Evolutionary conservation across 75 land plant genomes (phyloP).

Genomic region (Adiantum capillusveneris): DNA sequence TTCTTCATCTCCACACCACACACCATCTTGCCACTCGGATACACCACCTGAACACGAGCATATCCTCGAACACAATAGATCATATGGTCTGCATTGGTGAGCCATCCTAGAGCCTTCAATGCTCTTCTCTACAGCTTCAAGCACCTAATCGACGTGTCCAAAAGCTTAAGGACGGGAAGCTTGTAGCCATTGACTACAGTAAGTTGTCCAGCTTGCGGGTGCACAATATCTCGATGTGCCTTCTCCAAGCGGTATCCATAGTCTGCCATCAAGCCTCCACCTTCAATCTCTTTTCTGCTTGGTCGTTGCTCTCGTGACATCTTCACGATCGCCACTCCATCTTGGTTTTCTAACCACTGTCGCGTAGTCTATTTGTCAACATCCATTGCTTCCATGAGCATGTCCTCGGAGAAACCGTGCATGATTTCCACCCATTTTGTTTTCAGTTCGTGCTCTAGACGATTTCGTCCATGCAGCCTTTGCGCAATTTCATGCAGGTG

Average conservation of each 20-base stretch:
- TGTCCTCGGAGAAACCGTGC: constrained; percentile 1
- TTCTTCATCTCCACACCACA: background rate
- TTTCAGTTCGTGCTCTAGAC: background rate
- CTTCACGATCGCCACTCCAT: background rate
- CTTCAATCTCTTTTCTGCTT: background rate
- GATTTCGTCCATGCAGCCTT: no score
- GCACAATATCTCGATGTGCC: background rate
- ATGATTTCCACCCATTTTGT: background rate
- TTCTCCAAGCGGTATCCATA: background rate
- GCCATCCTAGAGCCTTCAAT: background rate
- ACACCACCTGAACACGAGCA: background rate
- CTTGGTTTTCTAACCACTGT: background rate
- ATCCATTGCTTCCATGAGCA: background rate
- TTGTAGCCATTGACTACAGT: background rate
- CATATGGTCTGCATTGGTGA: background rate
- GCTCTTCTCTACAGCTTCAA: background rate
- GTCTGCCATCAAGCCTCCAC: background rate
- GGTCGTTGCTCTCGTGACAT: background rate
- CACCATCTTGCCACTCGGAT: background rate
- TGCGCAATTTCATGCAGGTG: no score
- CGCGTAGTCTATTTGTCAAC: background rate
- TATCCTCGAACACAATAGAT: background rate
- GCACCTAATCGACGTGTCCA: background rate
- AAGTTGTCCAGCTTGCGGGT: background rate
- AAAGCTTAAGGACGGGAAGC: background rate